A percentile compares a stretch with the other conserved stretches of the same genome.
These are phyloP conservation scores for Candida insectorum DNA, from an alignment of 805 yeast genomes.

Conservation along the genomic window DNA sequence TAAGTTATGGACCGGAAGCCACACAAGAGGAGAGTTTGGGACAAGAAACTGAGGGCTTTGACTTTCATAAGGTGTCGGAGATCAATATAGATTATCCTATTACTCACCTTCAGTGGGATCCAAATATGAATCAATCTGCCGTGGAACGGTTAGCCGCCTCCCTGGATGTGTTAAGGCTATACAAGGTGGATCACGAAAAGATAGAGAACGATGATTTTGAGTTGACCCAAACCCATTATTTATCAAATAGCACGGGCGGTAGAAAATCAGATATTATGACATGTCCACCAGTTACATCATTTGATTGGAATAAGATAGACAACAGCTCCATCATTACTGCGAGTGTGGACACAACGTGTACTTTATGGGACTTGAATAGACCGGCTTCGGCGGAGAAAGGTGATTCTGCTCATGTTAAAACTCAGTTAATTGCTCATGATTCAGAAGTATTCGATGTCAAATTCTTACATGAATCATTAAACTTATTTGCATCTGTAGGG, in stretches of 20 bases:
- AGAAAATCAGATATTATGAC: slow-evolving; percentile 28
- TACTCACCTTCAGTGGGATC: slow-evolving; percentile 74
- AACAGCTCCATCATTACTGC: slow-evolving; percentile 73
- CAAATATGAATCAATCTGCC: slow-evolving; percentile 35
- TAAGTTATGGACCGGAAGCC: slow-evolving; percentile 22
- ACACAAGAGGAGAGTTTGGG: slow-evolving; percentile 14
- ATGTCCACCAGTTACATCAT: slow-evolving; percentile 86
- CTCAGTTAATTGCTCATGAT: slow-evolving; percentile 96
- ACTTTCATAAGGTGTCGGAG: slow-evolving; percentile 50
- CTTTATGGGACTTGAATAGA: slow-evolving; percentile 80
- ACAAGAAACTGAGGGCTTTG: slow-evolving; percentile 25
- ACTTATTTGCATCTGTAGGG: slow-evolving; percentile 87
- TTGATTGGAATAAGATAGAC: slow-evolving; percentile 85
- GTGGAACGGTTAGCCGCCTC: slow-evolving; percentile 58
- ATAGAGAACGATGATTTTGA: slow-evolving; percentile 37
- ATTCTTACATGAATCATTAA: slow-evolving; percentile 68
- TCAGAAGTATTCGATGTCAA: slow-evolving; percentile 91
- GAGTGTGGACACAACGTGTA: slow-evolving; percentile 94
- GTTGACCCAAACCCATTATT: slow-evolving; percentile 37
- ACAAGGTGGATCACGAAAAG: slow-evolving; percentile 48
- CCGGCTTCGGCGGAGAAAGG: slow-evolving; percentile 3
- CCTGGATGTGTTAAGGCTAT: slow-evolving; percentile 67
- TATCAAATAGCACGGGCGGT: slow-evolving; percentile 31
- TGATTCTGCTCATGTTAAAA: slow-evolving; percentile 67
- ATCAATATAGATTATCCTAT: slow-evolving; percentile 61